Conservation (phyloP, 2,329 filamentous ascomycete genomes). For the Polytolypa hystricis region DNA sequence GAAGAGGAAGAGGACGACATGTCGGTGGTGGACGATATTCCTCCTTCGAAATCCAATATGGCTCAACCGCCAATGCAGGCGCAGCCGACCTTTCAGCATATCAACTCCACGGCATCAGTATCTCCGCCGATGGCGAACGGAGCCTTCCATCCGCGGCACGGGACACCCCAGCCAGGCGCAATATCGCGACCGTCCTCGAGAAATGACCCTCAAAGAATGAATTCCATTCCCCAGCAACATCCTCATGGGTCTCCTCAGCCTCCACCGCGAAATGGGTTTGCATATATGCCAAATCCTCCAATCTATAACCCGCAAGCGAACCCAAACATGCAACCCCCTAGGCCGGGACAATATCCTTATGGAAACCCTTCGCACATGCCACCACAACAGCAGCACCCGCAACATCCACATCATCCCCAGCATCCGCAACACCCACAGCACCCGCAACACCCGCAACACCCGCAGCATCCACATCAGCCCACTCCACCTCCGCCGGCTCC, state of each 20-base stretch:
- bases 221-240: constrained; percentile 55
- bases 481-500: constrained; percentile 37
- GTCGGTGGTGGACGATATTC: constrained; percentile 57
- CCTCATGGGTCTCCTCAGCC: constrained; percentile 48
- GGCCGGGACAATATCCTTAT: constrained; percentile 33
- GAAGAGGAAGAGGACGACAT: constrained; percentile 74
- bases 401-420: constrained; percentile 1
- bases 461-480: constrained; percentile 42
- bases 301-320: constrained; percentile 64
- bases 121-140: constrained; percentile 81
- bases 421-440: constrained; percentile 3
- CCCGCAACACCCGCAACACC: constrained; percentile 20
- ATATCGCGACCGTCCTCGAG: constrained; percentile 69
- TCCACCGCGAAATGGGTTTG: constrained; percentile 57
- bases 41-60: constrained; percentile 42
- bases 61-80: constrained; percentile 61
- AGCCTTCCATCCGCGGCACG: constrained; percentile 59
- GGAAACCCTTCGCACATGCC: constrained; percentile 24
- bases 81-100: constrained; percentile 61
- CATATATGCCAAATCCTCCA: constrained; percentile 70
- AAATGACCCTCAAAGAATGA: constrained; percentile 64
- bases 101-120: constrained; percentile 73
- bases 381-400: constrained; percentile 5
- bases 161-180: constrained; percentile 69
- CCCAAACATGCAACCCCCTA: constrained; percentile 29